phyloP scores from a whole-genome alignment of 2,329 filamentous ascomycete genomes.

The Rhynchosporium secalis region DNA sequence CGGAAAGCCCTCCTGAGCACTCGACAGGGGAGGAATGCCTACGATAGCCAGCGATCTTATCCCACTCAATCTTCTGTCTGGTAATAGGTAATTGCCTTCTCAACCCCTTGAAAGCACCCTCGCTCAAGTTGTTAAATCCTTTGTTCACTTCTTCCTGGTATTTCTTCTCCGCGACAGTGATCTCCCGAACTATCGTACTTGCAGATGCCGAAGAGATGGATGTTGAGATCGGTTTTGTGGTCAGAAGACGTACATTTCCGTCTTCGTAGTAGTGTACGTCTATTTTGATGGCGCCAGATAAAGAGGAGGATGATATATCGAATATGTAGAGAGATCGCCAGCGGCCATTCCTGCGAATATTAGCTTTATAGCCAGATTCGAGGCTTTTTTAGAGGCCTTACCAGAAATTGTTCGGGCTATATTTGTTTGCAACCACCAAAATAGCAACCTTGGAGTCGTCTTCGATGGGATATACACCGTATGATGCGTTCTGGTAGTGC shows the following conservation, averaged over 20 bases:
- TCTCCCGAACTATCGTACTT: conserved; percentile 65
- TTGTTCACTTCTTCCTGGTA: conserved; percentile 96
- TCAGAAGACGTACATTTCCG: conserved; percentile 90
- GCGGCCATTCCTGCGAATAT: conserved; percentile 74
- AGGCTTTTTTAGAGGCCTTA: conserved; percentile 42
- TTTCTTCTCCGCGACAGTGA: conserved; percentile 79
- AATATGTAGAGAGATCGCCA: conserved; percentile 90
- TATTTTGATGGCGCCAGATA: conserved; percentile 83
- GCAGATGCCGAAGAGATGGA: conserved; percentile 63
- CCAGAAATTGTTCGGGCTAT: conserved; percentile 98
- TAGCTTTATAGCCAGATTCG: conserved; percentile 10
- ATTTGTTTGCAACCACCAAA: conserved; percentile 90
- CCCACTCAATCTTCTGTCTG: conserved; percentile 98
- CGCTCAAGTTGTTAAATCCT: conserved; percentile 83
- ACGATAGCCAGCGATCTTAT: conserved; percentile 87
- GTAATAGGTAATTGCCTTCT: conserved; percentile 93
- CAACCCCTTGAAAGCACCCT: conserved; percentile 92
- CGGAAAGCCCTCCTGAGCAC: too few species aligned
- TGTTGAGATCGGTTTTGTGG: conserved; percentile 72
- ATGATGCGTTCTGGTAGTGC: conserved; percentile 81
- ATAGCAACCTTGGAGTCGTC: conserved; percentile 76
- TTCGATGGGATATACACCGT: conserved; percentile 79
- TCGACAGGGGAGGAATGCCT: too few species aligned
- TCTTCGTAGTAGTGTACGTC: conserved; percentile 99
- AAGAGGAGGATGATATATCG: conserved; percentile 63